Conservation (phyloP, 805 yeast genomes). For the Naumovozyma castellii region DNA sequence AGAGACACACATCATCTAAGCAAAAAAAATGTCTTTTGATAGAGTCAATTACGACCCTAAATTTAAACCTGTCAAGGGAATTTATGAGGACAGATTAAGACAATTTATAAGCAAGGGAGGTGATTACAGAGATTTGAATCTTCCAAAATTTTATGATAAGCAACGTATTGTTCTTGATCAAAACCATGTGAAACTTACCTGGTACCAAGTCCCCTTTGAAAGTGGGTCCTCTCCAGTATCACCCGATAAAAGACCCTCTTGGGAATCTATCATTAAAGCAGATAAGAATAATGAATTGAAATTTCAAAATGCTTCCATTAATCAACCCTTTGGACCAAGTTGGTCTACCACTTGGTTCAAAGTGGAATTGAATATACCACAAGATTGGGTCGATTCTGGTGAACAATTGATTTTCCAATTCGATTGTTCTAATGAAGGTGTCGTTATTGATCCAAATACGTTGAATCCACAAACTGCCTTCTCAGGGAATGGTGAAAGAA, state of each 20-base stretch:
- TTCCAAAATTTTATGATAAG: constrained; percentile 72
- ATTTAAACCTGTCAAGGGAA: constrained; percentile 55
- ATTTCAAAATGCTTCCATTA: constrained; percentile 53
- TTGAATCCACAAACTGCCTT: constrained; percentile 71
- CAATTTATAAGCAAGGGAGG: constrained; percentile 68
- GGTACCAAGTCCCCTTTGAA: constrained; percentile 62
- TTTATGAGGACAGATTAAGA: constrained; percentile 47
- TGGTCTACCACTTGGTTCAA: constrained; percentile 97
- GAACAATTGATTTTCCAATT: constrained; percentile 62
- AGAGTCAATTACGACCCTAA: constrained; percentile 36
- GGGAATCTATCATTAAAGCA: constrained; percentile 21
- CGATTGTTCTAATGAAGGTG: constrained; percentile 82
- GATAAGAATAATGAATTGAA: constrained; percentile 24
- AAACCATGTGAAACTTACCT: constrained; percentile 47
- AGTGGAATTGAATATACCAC: constrained; percentile 55
- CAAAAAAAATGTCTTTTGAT: constrained; percentile 7
- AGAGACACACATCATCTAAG: too few relatives aligned
- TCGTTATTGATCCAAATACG: constrained; percentile 56
- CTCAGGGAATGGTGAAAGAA: constrained; percentile 67
- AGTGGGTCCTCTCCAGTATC: constrained; percentile 34
- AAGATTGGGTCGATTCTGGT: constrained; percentile 34
- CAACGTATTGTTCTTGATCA: constrained; percentile 37
- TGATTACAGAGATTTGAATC: constrained; percentile 56
- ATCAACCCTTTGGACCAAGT: constrained; percentile 81
- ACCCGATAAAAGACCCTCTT: constrained; percentile 29